phyloP scores from a whole-genome alignment of 2,329 filamentous ascomycete genomes.

The Boeremia lycopersici region DNA sequence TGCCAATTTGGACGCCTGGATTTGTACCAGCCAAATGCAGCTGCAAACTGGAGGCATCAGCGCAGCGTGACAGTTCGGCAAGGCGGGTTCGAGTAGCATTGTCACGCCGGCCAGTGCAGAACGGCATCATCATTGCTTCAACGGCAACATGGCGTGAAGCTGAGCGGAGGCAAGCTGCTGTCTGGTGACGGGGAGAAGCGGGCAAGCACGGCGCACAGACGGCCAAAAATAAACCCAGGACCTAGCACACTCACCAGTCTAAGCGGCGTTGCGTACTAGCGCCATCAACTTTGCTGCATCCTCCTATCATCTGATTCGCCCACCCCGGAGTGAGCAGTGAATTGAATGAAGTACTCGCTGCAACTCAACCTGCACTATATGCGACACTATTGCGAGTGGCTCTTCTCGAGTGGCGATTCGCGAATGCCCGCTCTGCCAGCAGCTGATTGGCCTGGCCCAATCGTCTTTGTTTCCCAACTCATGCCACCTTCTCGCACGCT shows the following conservation, averaged over 20 bases:
- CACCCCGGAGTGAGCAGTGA: constrained; percentile 12
- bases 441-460: neutral
- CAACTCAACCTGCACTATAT: constrained; percentile 17
- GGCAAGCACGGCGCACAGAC: constrained; percentile 23
- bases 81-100: constrained; percentile 13
- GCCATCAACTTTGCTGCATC: constrained; percentile 32
- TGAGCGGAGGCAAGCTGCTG: constrained; percentile 18
- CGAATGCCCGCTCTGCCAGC: constrained; percentile 2
- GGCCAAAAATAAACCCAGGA: constrained; percentile 33
- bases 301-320: constrained; percentile 11
- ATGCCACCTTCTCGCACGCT: constrained; percentile 8
- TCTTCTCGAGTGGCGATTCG: neutral
- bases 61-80: constrained; percentile 10
- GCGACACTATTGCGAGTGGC: constrained; percentile 9
- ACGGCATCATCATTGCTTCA: constrained; percentile 7
- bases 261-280: constrained; percentile 31
- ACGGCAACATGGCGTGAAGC: constrained; percentile 12
- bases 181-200: constrained; percentile 14
- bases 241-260: constrained; percentile 26
- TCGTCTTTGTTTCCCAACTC: constrained; percentile 1
- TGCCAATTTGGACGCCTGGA: constrained; percentile 9
- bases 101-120: constrained; percentile 2
- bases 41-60: constrained; percentile 2
- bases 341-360: constrained; percentile 30
- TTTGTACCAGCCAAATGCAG: neutral